Base-by-base conservation (phyloP, 208 protist species). In the Lotmaria passim region DNA sequence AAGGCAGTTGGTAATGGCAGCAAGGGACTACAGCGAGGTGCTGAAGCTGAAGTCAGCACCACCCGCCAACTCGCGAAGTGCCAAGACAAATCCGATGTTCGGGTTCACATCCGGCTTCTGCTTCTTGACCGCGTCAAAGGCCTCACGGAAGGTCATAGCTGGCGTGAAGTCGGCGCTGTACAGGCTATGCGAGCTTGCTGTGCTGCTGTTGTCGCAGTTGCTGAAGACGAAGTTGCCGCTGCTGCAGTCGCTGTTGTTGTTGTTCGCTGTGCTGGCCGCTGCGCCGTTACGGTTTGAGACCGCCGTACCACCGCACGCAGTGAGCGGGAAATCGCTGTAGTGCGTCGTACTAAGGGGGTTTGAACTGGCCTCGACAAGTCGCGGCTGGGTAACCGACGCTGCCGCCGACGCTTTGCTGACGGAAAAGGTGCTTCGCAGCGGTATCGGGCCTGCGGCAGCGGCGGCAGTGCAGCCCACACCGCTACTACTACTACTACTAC, bases 61-160 rank as follows among this genome's bases (percentile, higher is more conserved):
- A 17, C 69, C 69, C 30, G 75, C 79, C n/a, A 95, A 68, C 44
- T 85, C 76, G 28, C 81, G 81, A 36, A 96, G 62, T 0, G 85
- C 83, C 3, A 94, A 52, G 11, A 88, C 76, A 75, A 96, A 96
- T 0, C 89, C 91, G 75, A 95, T 83, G 72, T 96, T 96, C 12
- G 91, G 91, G 65, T 88, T 93, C 14, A 97, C 80, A 57, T 93
- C 77, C 12, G 70, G 30, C 62, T 94, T 91, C 24, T 63, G 30
- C 31, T 53, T 50, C 63, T 94, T 92, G 7, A 95, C 56, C 36
- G 73, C 71, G 23, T 92, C 63, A 55, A 90, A 94, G 23, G 92
- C 89, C 26, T 85, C 79, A 3, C 78, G 78, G 64, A 87, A 91
- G 24, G 68, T 82, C 82, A 87, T 81, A 50, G 70, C 75, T n/a